A percentile compares a stretch with the other conserved stretches of the same genome.
These are phyloP conservation scores for Ganoderma lingzhi DNA, from an alignment of 1,284 basidiomycete genomes.

Conservation along the genomic window DNA sequence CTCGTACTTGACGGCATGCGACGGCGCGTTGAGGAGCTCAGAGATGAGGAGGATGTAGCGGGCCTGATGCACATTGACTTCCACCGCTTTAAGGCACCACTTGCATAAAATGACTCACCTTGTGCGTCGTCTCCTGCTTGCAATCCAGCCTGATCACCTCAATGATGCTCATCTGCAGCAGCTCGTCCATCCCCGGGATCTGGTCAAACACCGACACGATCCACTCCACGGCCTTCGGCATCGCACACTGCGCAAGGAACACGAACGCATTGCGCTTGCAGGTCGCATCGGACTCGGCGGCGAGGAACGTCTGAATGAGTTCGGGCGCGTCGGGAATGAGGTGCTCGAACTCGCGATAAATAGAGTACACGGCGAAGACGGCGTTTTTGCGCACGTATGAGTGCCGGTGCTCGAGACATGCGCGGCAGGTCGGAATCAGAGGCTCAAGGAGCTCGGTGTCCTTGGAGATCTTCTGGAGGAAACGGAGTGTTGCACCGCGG, in stretches of 20 bases:
- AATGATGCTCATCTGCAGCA: constrained; percentile 96
- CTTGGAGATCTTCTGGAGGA: constrained; percentile 94
- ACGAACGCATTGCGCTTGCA: constrained; percentile 99
- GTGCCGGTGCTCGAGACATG: constrained; percentile 97
- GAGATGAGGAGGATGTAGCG: constrained; percentile 96
- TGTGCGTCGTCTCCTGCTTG: constrained; percentile 82
- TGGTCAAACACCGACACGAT: constrained; percentile 88
- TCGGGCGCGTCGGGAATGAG: constrained; percentile 98
- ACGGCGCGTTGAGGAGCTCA: constrained; percentile 91
- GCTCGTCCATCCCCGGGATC: constrained; percentile 88
- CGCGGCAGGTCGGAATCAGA: constrained; percentile 91
- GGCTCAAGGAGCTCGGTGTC: constrained; percentile 97
- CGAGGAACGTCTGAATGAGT: constrained; percentile 96
- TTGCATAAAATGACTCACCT: constrained; percentile 55
- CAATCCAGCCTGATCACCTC: constrained; percentile 95
- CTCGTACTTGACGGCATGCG: constrained; percentile 98
- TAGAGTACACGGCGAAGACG: constrained; percentile 94
- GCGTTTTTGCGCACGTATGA: constrained; percentile 99
- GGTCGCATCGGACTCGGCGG: constrained; percentile 95
- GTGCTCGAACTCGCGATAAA: constrained; percentile 94
- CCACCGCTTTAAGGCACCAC: neutral
- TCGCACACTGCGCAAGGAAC: constrained; percentile 90
- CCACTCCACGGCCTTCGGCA: constrained; percentile 93
- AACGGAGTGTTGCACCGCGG: constrained; percentile 95
- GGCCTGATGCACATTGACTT: constrained; percentile 54